Conservation (phyloP, 805 yeast species). For the Zygotorulaspora chibaensis region DNA sequence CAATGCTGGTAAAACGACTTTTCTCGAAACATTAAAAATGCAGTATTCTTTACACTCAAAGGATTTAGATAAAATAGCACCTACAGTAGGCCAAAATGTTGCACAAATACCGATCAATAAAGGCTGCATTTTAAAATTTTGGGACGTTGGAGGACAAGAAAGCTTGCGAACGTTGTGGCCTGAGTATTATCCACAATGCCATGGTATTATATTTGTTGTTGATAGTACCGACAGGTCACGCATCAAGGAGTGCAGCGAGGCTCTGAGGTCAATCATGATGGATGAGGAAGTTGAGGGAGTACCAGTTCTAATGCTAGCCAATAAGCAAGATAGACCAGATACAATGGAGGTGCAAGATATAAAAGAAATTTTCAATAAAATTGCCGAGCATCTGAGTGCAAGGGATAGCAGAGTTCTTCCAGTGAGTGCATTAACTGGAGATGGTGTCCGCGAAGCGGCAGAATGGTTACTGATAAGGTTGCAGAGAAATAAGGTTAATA, state of each 20-base stretch:
- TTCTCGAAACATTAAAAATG: conserved; percentile 61
- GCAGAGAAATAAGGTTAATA: conserved; percentile 40
- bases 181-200: conserved; percentile 78
- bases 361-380: conserved; percentile 75
- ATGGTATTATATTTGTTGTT: conserved; percentile 87
- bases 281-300: conserved; percentile 66
- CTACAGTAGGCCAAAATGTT: conserved; percentile 94
- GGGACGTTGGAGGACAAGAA: conserved; percentile 97
- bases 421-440: conserved; percentile 71
- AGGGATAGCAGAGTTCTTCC: conserved; percentile 89
- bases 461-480: conserved; percentile 83
- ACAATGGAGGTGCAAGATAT: conserved; percentile 72
- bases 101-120: conserved; percentile 40
- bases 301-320: conserved; percentile 91
- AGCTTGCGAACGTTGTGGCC: conserved; percentile 83
- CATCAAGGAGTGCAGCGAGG: conserved; percentile 74
- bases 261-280: conserved; percentile 51
- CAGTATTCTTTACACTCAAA: conserved; percentile 46
- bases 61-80: conserved; percentile 63
- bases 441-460: conserved; percentile 80
- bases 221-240: conserved; percentile 85
- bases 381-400: conserved; percentile 81
- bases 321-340: conserved; percentile 79
- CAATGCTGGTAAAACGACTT: conserved; percentile 92
- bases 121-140: conserved; percentile 62